A percentile compares a stretch with the other conserved stretches of the same genome.
These are phyloP conservation scores for Lippia alba DNA, from an alignment of 305 asterid species.

Conservation along the genomic window DNA sequence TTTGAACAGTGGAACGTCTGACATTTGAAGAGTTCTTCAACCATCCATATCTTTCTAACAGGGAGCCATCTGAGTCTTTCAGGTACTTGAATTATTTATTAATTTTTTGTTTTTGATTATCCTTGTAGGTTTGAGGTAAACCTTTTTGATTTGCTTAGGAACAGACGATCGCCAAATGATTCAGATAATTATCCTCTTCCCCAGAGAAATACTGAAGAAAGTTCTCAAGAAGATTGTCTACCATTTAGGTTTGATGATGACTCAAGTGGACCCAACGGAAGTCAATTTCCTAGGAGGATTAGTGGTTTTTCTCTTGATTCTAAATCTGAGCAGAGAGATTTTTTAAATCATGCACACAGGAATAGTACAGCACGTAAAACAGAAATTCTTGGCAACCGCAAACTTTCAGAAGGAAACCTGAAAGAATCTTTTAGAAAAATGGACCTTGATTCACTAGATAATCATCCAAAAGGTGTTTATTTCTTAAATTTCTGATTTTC, in stretches of 20 bases:
- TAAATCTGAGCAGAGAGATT: slow-evolving; percentile 53
- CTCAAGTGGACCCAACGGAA: slow-evolving; percentile 58
- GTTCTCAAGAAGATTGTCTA: slow-evolving; percentile 78
- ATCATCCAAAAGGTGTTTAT: slow-evolving; percentile 57
- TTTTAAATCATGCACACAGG: slow-evolving; percentile 44
- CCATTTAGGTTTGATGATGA: slow-evolving; percentile 83
- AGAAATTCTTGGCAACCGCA: slow-evolving; percentile 51
- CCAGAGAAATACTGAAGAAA: slow-evolving; percentile 53
- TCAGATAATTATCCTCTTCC: slow-evolving; percentile 56
- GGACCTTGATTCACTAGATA: slow-evolving; percentile 48
- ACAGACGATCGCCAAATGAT: slow-evolving; percentile 53
- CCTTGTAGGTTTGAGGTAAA: slow-evolving; percentile 20
- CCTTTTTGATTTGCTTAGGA: slow-evolving; percentile 45
- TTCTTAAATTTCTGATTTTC: slow-evolving; percentile 24
- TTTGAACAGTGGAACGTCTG: slow-evolving; percentile 81
- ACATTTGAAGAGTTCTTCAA: slow-evolving; percentile 93
- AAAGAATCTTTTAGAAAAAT: slow-evolving; percentile 58
- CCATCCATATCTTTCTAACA: slow-evolving; percentile 81
- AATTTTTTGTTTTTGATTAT: too few relatives aligned
- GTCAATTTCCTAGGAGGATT: slow-evolving; percentile 54
- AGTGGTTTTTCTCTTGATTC: slow-evolving; percentile 69
- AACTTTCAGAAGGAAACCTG: slow-evolving; percentile 59
- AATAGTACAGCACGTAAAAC: slow-evolving; percentile 41
- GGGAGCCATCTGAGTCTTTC: slow-evolving; percentile 52
- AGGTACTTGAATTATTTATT: slow-evolving; percentile 52